Conservation (phyloP, 164 flowering plant species). For the Saururus chinensis region DNA sequence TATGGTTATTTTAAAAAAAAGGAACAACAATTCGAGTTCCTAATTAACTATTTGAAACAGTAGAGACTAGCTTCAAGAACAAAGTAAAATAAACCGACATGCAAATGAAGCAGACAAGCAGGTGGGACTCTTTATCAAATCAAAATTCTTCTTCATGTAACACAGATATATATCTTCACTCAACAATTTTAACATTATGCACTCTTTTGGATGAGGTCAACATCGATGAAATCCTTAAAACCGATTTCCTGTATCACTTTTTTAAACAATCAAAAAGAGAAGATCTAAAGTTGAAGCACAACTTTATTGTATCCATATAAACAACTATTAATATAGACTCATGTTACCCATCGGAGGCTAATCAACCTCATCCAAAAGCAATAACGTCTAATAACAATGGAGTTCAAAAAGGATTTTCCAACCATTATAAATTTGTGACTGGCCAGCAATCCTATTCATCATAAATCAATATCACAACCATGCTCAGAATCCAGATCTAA, state of each 20-base stretch:
- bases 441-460: background rate
- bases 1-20: background rate
- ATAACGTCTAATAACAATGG: background rate
- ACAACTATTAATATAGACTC: no score
- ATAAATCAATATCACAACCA: background rate
- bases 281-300: no score
- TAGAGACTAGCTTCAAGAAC: no score
- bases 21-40: background rate
- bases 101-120: background rate
- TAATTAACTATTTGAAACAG: background rate
- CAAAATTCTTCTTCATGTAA: background rate
- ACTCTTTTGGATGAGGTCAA: background rate
- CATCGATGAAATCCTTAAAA: background rate
- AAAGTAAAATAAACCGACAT: background rate
- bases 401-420: background rate
- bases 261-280: no score
- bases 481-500: background rate
- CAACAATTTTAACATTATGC: background rate
- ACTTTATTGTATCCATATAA: no score
- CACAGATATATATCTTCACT: background rate
- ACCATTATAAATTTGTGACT: background rate
- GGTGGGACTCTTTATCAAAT: background rate
- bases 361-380: no score
- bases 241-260: no score
- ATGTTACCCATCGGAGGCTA: background rate